Evolutionary conservation across 306 rosid species (phyloP), one percentile per base, ranked within the genome.

Genomic region (Rosa persica): DNA sequence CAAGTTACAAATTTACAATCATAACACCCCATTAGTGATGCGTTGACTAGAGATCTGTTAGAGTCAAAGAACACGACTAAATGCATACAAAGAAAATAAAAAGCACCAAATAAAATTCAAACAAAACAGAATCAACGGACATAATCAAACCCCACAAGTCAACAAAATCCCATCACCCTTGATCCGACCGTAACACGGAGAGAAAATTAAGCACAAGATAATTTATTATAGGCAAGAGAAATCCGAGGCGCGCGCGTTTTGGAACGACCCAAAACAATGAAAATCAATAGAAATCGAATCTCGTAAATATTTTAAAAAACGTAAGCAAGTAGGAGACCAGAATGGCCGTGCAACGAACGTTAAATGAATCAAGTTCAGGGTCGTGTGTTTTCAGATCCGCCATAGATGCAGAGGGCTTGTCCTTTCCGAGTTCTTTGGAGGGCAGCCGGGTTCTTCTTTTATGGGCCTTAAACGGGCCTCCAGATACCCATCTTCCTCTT

Each of bases 321-420:
- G 72, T 46, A 36, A 23, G 19, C 65, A 22, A 7, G 16, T 72
- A 39, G 40, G 42, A 54, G 61, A 22, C 67, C 30, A 20, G 5
- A 8, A 34, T 34, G 42, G 68, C 15, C 68, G 68, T 34, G 69
- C 11, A 11, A 10, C 19, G 7, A 23, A 11, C 5, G 7, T 17
- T 27, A 22, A 15, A 69, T 74, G 82, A 73, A 73, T 38, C 67
- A 20, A 55, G 34, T 69, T 42, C 6, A 39, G 70, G 67, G 78
- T 75, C 25, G 72, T 57, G 75, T 38, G 7, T 22, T 74, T 52
- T 66, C 68, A 83, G 92, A 89, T 88, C 89, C 84, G 82, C 74
- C 86, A 72, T 76, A 62, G 85, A 73, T 81, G 85, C 81, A 39
- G 54, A 60, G 70, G 23, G 47, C 44, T 20, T 84, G 48, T 61